These are phyloP conservation scores for Colletotrichum incanum DNA, from an alignment of 2,329 filamentous ascomycete species.

Conservation along the genomic window DNA sequence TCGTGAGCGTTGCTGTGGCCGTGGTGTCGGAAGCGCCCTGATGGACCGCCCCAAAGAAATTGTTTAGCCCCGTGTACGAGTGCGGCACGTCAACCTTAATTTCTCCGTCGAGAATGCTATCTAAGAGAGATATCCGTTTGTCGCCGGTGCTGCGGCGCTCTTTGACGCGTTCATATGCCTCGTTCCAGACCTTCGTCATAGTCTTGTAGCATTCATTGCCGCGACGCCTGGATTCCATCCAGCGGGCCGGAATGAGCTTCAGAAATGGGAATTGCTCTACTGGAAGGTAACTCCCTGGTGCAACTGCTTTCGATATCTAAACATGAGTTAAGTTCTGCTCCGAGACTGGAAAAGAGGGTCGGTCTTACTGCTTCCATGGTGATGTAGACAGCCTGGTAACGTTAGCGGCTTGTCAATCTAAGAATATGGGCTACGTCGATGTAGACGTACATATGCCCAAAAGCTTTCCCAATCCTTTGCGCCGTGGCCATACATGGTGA, in stretches of 20 bases:
- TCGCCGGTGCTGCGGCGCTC: constrained; percentile 49
- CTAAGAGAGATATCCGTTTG: constrained; percentile 54
- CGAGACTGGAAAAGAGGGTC: no score
- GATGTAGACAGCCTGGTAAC: constrained; percentile 11
- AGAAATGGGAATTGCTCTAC: constrained; percentile 64
- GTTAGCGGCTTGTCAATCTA: not conserved
- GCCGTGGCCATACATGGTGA: constrained; percentile 19
- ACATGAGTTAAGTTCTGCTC: not conserved
- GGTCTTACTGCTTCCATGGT: constrained; percentile 13
- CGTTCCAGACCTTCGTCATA: constrained; percentile 59
- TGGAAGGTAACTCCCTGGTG: constrained; percentile 64
- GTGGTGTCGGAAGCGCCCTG: constrained; percentile 55
- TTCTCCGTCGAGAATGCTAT: constrained; percentile 57
- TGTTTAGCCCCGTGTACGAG: constrained; percentile 50
- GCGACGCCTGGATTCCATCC: constrained; percentile 57
- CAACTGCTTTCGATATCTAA: constrained; percentile 56
- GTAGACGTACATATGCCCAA: constrained; percentile 18
- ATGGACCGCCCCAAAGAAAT: constrained; percentile 56
- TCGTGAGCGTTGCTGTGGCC: constrained; percentile 53
- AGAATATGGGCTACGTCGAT: fast-evolving
- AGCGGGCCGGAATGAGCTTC: constrained; percentile 59
- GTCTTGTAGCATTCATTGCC: constrained; percentile 54
- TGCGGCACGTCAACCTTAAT: constrained; percentile 48
- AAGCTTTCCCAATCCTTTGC: constrained; percentile 20
- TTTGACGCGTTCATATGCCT: constrained; percentile 53